Percentiles rank a stretch among this genome's conserved stretches.
Conservation (phyloP, 2,329 filamentous ascomycete species). For the Fusarium dimerum region DNA sequence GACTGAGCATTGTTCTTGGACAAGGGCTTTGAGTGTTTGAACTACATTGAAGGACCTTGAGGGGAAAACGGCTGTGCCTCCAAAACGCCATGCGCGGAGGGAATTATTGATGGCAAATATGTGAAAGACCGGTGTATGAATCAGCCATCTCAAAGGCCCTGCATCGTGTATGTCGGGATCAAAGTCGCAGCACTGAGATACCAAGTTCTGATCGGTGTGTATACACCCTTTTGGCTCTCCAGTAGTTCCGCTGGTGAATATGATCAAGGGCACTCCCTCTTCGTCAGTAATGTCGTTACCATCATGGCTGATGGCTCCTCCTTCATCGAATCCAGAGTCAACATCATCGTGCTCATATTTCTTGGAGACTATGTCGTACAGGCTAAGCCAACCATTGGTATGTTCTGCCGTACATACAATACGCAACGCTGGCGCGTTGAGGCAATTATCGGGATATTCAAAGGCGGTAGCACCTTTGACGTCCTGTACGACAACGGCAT, state of each 20-base stretch:
- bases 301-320: not conserved
- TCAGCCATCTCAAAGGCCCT: conserved; percentile 36
- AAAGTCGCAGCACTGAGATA: conserved; percentile 39
- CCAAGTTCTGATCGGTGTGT: conserved; percentile 42
- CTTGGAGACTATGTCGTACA: conserved; percentile 11
- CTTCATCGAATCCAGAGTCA: not conserved
- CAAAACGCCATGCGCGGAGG: conserved; percentile 39
- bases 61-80: conserved; percentile 37
- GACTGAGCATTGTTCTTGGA: conserved; percentile 36
- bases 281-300: not conserved
- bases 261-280: conserved; percentile 38
- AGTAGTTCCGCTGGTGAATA: conserved; percentile 54
- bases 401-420: conserved; percentile 27
- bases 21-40: conserved; percentile 34
- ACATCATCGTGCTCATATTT: not conserved
- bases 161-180: conserved; percentile 35
- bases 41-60: conserved; percentile 36
- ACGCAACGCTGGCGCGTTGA: conserved; percentile 4
- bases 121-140: conserved; percentile 41
- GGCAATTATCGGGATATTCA: conserved; percentile 5
- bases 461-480: conserved; percentile 21
- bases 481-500: conserved; percentile 37
- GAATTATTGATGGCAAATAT: conserved; percentile 43
- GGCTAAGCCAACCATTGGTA: conserved; percentile 21
- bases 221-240: conserved; percentile 48